Evolutionary conservation across 495 filamentous ascomycete species (phyloP), one percentile per base, ranked within the genome.

Genomic region (Hypoxylon lienhwacheense): DNA sequence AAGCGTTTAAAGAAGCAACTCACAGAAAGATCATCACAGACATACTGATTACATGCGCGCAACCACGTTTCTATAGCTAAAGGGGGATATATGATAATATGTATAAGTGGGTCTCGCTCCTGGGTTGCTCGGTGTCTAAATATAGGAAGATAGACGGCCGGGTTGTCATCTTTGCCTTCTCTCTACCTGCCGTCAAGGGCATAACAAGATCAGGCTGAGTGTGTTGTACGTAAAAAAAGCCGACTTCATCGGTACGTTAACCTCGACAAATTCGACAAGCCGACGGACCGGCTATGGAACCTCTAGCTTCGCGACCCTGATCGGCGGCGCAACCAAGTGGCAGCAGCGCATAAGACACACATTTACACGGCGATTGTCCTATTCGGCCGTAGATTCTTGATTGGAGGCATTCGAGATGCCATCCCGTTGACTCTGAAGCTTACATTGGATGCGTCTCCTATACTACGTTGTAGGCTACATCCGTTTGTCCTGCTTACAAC

Each of bases 91-190:
- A n/a, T n/a, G n/a, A n/a, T n/a, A n/a, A n/a, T n/a, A n/a, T n/a
- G n/a, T n/a, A n/a, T n/a, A 31, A 12, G 47, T 40, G 47, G 47
- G 41, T 28, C 42, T 24, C 25, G n/a, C 36, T 31, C 7, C 32
- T 36, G 25, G 34, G 32, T 7, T 36, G 15, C 35, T 55, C 57
- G 50, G 57, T 55, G 46, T 51, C 57, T 61, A 61, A 51, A 61
- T 55, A 61, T 61, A 61, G 57, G 45, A 54, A 60, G 39, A 16
- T 21, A 22, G 25, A 39, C 19, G 21, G 45, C 14, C 21, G 6
- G 10, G n/a, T 16, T 15, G 33, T 22, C n/a, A 28, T 28, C 15
- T 14, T 22, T 20, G 5, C 25, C n/a, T 41, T 51, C 24, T 34
- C 46, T n/a, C 29, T 16, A 19, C 22, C 28, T 15, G 20, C 14